Evolutionary conservation across 495 filamentous ascomycete genomes (phyloP).

Genomic region (Stereocaulon alpinum): DNA sequence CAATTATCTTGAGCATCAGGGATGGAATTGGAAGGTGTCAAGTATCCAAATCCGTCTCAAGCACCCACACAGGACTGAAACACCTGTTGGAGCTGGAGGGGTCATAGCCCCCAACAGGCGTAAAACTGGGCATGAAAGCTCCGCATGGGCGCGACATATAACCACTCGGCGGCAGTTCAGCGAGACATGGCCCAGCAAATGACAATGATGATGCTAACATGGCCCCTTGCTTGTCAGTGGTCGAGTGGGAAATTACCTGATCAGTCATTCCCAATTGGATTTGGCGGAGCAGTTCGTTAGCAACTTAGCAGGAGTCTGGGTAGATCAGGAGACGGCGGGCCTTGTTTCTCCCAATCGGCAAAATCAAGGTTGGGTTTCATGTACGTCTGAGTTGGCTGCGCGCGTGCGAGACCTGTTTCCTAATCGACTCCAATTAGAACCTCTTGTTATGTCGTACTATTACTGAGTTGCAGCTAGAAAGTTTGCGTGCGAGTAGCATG

Average conservation of each 20-base stretch:
- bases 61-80: not conserved
- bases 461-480: not conserved
- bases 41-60: not conserved
- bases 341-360: not conserved
- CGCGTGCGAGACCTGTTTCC: not conserved
- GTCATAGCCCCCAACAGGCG: conserved; percentile 5
- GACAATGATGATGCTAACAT: not conserved
- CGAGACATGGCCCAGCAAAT: conserved; percentile 4
- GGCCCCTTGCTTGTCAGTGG: conserved; percentile 1
- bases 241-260: not conserved
- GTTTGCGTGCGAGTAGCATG: not conserved
- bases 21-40: not conserved
- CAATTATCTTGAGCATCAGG: not conserved
- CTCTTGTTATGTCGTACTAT: not conserved
- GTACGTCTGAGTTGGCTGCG: conserved; percentile 13
- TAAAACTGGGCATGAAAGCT: not conserved
- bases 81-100: not conserved
- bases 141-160: conserved; percentile 4
- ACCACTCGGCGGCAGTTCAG: conserved; percentile 8
- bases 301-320: not conserved
- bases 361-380: conserved; percentile 4
- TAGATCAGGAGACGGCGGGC: conserved; percentile 8
- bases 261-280: not conserved
- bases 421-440: not conserved
- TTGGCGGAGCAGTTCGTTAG: conserved; percentile 6